Conservation (phyloP, 1,284 basidiomycete genomes). For the Neotropicomus parvogracilis region DNA sequence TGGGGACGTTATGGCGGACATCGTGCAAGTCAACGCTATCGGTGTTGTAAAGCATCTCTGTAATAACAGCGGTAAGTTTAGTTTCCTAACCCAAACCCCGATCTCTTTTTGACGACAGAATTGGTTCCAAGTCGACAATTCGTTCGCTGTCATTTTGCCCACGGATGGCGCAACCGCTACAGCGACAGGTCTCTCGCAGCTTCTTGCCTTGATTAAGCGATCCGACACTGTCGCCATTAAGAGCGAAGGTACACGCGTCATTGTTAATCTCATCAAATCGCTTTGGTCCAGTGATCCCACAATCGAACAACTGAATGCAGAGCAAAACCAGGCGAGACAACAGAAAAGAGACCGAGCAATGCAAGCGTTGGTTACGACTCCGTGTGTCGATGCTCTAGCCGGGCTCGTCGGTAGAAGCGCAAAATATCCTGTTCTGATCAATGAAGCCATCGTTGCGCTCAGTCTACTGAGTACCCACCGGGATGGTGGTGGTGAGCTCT, state of each 20-base stretch:
- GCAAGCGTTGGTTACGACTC: constrained; percentile 46
- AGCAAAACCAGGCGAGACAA: constrained; percentile 37
- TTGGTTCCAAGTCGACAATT: constrained; percentile 55
- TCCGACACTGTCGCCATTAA: constrained; percentile 81
- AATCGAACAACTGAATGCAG: constrained; percentile 26
- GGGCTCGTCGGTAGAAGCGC: constrained; percentile 73
- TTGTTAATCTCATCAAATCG: constrained; percentile 79
- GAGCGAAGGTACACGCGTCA: constrained; percentile 85
- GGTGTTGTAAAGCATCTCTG: constrained; percentile 89
- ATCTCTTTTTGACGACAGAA: constrained; percentile 9
- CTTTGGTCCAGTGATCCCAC: constrained; percentile 55
- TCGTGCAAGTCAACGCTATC: constrained; percentile 85
- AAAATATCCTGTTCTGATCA: constrained; percentile 81
- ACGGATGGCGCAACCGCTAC: constrained; percentile 26
- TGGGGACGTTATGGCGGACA: constrained; percentile 71
- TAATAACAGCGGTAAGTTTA: constrained; percentile 61
- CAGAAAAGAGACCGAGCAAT: constrained; percentile 55
- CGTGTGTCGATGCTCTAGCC: constrained; percentile 61
- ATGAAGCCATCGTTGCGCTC: constrained; percentile 85
- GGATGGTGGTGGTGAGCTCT: constrained; percentile 61
- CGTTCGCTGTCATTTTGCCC: constrained; percentile 55
- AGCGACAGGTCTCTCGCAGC: constrained; percentile 55
- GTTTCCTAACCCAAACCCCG: constrained; percentile 3
- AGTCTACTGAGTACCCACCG: constrained; percentile 68
- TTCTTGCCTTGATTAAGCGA: constrained; percentile 73